Evolutionary conservation across 2,329 filamentous ascomycete species (phyloP), one percentile per base, ranked within the genome.

Genomic region (Cercospora canescens): DNA sequence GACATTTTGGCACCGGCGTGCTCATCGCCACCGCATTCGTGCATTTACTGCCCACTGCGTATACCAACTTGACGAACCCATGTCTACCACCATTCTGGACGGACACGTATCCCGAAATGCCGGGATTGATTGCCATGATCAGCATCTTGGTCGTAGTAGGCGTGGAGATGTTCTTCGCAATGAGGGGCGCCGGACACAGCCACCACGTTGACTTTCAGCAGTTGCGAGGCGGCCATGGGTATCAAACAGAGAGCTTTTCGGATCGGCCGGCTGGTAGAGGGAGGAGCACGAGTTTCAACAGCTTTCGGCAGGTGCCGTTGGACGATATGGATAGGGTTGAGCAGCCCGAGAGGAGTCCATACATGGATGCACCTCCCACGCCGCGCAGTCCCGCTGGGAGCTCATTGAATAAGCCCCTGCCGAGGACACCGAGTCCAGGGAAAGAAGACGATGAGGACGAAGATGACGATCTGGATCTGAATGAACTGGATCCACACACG

Each of bases 151-250:
- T 91, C 4, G 93, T 97, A 3, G 92, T 96, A 6, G 87, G 88
- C 2, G 86, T 97, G 60, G 94, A 98, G 78, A 96, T 95, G 81
- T 93, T 93, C 77, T 89, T 98, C 71, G 93, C 93, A 0, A 91
- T 89, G 61, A 85, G 85, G 75, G 88, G 88, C 5, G 87, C 86
- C 8, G 82, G 82, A 16, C 87, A 89, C 74, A 82, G 84, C 56
- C 87, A 89, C 74, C 79, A 81, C 12, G 84, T 76, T 34, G 75
- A 75, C 63, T 70, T 76, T 56, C 69, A 71, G 37, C 67, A 66
- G 45, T 65, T 76, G 72, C 35, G 72, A 69, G 50, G 75, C 73
- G 48, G 70, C 35, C 52, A 32, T 35, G 18, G 26, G 9, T 24
- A 39, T n/a, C 65, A 60, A 26, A 57, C 62, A 34, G 55, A 48